phyloP scores from a whole-genome alignment of 352 stramenopile species.

The Globisporangium spiculum region DNA sequence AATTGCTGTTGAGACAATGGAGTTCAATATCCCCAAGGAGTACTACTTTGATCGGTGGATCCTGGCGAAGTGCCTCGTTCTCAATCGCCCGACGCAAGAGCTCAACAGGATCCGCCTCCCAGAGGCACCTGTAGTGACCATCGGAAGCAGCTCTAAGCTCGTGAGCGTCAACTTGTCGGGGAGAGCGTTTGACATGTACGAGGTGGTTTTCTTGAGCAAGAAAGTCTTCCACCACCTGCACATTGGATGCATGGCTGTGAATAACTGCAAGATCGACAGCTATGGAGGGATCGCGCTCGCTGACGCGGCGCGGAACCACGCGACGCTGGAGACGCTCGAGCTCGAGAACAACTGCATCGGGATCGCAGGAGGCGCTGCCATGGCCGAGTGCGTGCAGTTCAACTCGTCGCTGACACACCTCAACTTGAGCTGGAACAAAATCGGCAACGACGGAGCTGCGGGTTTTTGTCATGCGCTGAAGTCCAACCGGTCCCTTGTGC shows the following conservation, averaged over 20 bases:
- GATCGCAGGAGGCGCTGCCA: slow-evolving; percentile 40
- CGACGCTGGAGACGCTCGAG: slow-evolving; percentile 53
- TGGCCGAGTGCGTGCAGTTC: slow-evolving; percentile 57
- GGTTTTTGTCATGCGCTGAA: slow-evolving; percentile 42
- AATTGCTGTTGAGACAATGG: slow-evolving; percentile 26
- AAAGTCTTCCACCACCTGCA: slow-evolving; percentile 75
- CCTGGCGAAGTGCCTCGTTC: slow-evolving; percentile 54
- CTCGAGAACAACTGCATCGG: slow-evolving; percentile 69
- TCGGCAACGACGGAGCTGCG: slow-evolving; percentile 56
- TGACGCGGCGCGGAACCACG: slow-evolving; percentile 64
- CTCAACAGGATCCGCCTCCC: slow-evolving; percentile 56
- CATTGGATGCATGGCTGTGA: slow-evolving; percentile 52
- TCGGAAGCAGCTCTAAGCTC: slow-evolving; percentile 21
- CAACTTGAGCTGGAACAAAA: slow-evolving; percentile 77
- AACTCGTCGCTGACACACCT: slow-evolving; percentile 59
- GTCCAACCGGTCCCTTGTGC: slow-evolving; percentile 41
- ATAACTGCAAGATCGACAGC: slow-evolving; percentile 54
- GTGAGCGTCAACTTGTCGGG: slow-evolving; percentile 54
- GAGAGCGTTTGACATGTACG: slow-evolving; percentile 45
- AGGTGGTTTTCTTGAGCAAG: slow-evolving; percentile 60
- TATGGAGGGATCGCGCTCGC: slow-evolving; percentile 52
- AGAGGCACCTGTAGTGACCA: not conserved
- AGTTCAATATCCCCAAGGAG: slow-evolving; percentile 22
- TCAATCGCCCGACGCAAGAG: slow-evolving; percentile 61
- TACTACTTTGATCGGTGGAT: slow-evolving; percentile 72